Evolutionary conservation across 1,139 yeast species (phyloP).

Genomic region (Debaryomyces robertsiae): DNA sequence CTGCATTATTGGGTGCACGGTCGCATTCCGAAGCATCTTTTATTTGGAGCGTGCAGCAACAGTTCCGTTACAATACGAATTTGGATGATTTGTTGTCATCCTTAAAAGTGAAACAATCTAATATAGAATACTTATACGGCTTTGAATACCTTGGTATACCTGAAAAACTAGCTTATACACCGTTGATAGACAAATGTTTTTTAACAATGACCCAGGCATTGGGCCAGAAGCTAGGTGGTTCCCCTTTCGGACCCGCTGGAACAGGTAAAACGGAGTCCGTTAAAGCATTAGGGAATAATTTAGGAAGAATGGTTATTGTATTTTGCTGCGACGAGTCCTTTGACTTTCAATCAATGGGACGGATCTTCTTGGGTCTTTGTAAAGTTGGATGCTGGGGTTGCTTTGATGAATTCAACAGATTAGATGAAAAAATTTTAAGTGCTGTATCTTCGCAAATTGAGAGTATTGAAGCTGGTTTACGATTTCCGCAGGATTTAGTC

Average conservation of each 20-base stretch:
- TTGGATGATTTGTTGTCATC: conserved; percentile 29
- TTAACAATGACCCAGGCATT: conserved; percentile 76
- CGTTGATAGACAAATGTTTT: conserved; percentile 66
- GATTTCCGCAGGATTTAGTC: conserved; percentile 25
- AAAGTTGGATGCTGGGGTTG: conserved; percentile 94
- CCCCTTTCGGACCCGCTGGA: conserved; percentile 97
- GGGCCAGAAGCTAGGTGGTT: conserved; percentile 78
- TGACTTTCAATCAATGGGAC: conserved; percentile 77
- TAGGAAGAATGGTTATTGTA: conserved; percentile 82
- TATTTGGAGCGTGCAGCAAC: conserved; percentile 58
- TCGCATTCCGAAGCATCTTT: conserved; percentile 17
- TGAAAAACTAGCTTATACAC: conserved; percentile 76
- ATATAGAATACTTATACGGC: conserved; percentile 61
- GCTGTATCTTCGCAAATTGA: conserved; percentile 87
- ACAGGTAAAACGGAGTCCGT: conserved; percentile 95
- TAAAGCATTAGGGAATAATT: conserved; percentile 77
- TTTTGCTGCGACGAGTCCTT: conserved; percentile 91
- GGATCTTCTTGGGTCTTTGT: conserved; percentile 81
- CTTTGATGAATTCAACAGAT: conserved; percentile 91
- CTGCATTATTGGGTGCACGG: conserved; percentile 21
- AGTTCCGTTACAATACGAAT: conserved; percentile 41
- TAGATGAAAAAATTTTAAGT: conserved; percentile 71
- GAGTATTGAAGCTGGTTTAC: conserved; percentile 60
- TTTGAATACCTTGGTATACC: conserved; percentile 82
- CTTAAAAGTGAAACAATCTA: conserved; percentile 57